These are phyloP conservation scores for Tetraselmis striata DNA, from an alignment of 139 green algal species.

Conservation along the genomic window DNA sequence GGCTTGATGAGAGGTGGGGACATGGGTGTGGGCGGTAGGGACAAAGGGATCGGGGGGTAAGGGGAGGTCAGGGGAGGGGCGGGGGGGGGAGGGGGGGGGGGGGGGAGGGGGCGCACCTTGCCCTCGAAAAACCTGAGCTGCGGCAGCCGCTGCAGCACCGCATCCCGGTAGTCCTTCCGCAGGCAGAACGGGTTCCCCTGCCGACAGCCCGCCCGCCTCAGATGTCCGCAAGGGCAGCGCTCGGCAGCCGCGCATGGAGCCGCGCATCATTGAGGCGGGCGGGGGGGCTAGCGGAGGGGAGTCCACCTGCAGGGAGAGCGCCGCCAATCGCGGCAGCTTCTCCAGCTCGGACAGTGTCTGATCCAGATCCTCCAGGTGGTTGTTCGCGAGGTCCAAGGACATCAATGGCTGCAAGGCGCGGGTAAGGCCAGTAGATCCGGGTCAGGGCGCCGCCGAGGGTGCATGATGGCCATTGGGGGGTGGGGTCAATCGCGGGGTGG, in stretches of 20 bases:
- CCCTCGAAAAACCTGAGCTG: not conserved
- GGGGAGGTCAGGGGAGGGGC: no score
- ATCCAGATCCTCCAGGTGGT: not conserved
- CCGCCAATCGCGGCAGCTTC: not conserved
- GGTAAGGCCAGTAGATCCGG: no score
- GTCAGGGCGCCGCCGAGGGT: no score
- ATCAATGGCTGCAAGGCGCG: not conserved
- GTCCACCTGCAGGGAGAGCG: not conserved
- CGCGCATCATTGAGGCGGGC: not conserved
- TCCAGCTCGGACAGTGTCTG: not conserved
- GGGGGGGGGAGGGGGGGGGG: no score
- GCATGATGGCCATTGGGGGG: no score
- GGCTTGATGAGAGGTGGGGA: no score
- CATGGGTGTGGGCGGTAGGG: no score
- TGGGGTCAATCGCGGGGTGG: not conserved
- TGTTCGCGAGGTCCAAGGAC: not conserved
- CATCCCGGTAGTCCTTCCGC: not conserved
- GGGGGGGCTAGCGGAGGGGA: not conserved
- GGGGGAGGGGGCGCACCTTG: not conserved
- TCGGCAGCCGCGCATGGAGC: no score
- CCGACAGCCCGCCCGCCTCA: not conserved
- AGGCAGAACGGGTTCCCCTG: not conserved
- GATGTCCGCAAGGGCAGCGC: no score
- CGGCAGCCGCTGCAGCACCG: not conserved
- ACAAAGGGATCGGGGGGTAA: no score